phyloP scores from a whole-genome alignment of 2,329 filamentous ascomycete species.

The Neonectria sp. region DNA sequence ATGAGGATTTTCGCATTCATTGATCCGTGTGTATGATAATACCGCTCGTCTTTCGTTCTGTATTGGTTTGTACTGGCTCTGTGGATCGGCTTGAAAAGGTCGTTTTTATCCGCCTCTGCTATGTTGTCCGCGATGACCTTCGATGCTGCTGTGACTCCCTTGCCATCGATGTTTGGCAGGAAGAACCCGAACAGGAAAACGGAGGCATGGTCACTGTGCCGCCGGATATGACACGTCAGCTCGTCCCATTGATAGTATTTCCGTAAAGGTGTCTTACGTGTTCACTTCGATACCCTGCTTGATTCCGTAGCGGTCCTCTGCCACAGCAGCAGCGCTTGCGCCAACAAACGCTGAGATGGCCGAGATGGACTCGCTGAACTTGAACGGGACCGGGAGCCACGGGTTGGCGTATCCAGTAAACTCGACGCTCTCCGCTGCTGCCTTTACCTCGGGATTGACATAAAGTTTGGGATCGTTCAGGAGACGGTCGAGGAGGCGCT shows the following conservation, averaged over 20 bases:
- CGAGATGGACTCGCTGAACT: conserved; percentile 6
- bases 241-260: not conserved
- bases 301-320: not conserved
- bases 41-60: conserved; percentile 50
- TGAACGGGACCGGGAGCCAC: conserved; percentile 4
- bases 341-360: not conserved
- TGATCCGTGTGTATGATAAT: conserved; percentile 52
- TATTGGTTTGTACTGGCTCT: conserved; percentile 52
- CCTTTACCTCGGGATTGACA: conserved; percentile 1
- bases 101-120: too few relatives aligned
- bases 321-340: not conserved
- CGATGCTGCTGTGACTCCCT: conserved; percentile 33
- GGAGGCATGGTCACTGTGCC: conserved; percentile 13
- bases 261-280: conserved; percentile 12
- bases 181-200: conserved; percentile 26
- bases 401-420: not conserved
- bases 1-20: conserved; percentile 49
- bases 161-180: conserved; percentile 27
- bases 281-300: conserved; percentile 8
- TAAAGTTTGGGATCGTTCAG: not conserved
- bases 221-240: not conserved
- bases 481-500: not conserved
- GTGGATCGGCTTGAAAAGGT: conserved; percentile 44
- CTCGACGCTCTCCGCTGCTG: conserved; percentile 6
- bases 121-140: conserved; percentile 20